A percentile compares a stretch with the other conserved stretches of the same genome.
Evolutionary conservation across 2,329 filamentous ascomycete genomes (phyloP).

Genomic region (Nakataea oryzae): DNA sequence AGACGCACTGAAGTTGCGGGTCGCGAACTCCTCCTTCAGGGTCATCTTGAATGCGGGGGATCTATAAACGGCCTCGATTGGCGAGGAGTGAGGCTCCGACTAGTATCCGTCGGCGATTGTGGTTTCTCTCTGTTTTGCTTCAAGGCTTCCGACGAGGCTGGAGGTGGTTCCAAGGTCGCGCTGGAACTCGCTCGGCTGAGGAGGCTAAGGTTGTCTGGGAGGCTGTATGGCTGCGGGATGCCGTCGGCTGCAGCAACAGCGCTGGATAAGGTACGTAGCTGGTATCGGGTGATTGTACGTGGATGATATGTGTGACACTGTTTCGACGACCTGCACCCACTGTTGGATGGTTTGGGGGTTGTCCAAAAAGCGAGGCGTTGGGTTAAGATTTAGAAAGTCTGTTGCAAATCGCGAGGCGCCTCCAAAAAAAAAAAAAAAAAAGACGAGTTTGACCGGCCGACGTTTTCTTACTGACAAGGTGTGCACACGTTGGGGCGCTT

Average conservation of each 20-base stretch:
- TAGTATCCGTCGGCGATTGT: background rate
- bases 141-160: background rate
- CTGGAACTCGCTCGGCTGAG: background rate
- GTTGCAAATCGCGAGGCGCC: background rate
- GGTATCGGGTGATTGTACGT: background rate
- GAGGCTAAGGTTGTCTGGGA: background rate
- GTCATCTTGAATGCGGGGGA: constrained; percentile 42
- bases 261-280: background rate
- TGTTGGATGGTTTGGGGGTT: background rate
- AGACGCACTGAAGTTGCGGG: constrained; percentile 62
- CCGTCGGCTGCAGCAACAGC: background rate
- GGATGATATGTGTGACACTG: background rate
- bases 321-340: background rate
- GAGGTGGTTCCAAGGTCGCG: background rate
- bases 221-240: background rate
- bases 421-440: background rate
- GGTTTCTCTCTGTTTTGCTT: background rate
- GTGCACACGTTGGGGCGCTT: background rate
- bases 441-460: background rate
- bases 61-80: background rate
- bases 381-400: background rate
- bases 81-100: background rate
- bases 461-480: background rate
- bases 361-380: background rate
- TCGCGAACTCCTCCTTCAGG: constrained; percentile 62